Conservation (phyloP, 768 basidiomycete genomes). For the Basidioascus undulatus region DNA sequence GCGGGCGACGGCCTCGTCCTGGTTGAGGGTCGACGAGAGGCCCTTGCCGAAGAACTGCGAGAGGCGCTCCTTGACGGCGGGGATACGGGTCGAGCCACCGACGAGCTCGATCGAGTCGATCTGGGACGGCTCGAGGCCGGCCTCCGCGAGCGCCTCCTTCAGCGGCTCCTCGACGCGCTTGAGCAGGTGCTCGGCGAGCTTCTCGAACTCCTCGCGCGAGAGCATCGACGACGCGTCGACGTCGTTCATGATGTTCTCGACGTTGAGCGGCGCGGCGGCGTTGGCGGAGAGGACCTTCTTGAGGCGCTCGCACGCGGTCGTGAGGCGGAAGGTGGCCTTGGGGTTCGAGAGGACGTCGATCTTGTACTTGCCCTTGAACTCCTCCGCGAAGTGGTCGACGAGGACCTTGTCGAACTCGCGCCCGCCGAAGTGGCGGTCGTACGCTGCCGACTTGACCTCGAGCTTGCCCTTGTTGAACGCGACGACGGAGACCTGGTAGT, state of each 20-base stretch:
- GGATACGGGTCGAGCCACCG: constrained; percentile 79
- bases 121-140: constrained; percentile 56
- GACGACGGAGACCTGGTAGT: constrained; percentile 62
- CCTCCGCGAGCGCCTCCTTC: constrained; percentile 50
- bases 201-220: constrained; percentile 57
- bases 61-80: constrained; percentile 71
- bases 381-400: constrained; percentile 60
- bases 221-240: constrained; percentile 74
- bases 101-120: constrained; percentile 80
- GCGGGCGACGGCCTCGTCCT: constrained; percentile 88
- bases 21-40: constrained; percentile 84
- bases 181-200: constrained; percentile 47
- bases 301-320: constrained; percentile 68
- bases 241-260: constrained; percentile 92
- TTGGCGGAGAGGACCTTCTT: constrained; percentile 96
- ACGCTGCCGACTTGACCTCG: constrained; percentile 61
- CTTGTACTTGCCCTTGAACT: constrained; percentile 95
- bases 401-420: constrained; percentile 88
- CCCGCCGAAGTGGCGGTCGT: constrained; percentile 81
- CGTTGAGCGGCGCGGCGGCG: constrained; percentile 59
- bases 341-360: constrained; percentile 78
- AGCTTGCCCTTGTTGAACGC: constrained; percentile 89
- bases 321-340: constrained; percentile 79
- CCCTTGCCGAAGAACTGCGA: constrained; percentile 59
- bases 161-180: constrained; percentile 53